Conservation (phyloP, 352 stramenopile species). For the Phytopythium mirpurense region DNA sequence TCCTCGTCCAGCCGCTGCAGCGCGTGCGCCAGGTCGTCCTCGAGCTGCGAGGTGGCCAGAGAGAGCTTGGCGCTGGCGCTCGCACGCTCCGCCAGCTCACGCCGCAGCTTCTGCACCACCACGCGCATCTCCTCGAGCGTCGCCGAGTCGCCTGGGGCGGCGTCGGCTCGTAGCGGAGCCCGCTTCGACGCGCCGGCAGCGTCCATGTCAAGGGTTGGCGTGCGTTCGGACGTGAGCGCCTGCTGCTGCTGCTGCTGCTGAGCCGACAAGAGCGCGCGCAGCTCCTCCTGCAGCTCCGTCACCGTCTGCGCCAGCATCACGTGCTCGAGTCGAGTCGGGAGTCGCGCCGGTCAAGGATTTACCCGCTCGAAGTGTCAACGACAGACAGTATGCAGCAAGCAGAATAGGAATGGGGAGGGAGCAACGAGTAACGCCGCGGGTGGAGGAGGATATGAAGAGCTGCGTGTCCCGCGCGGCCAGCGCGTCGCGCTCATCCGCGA, state of each 20-base stretch:
- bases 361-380: neutral
- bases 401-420: neutral
- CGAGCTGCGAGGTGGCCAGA: constrained; percentile 66
- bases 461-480: constrained; percentile 66
- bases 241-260: constrained; percentile 12
- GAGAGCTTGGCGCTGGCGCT: constrained; percentile 48
- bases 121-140: constrained; percentile 58
- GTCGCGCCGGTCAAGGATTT: neutral
- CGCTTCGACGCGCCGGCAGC: neutral
- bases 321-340: constrained; percentile 19
- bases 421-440: neutral
- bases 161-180: neutral
- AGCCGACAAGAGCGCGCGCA: constrained; percentile 41
- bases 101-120: constrained; percentile 66
- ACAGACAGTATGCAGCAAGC: neutral
- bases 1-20: constrained; percentile 67
- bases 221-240: neutral
- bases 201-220: too few relatives aligned
- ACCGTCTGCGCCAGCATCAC: constrained; percentile 50
- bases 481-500: constrained; percentile 37
- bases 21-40: constrained; percentile 64
- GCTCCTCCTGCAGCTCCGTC: constrained; percentile 47
- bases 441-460: constrained; percentile 53
- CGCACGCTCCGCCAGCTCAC: constrained; percentile 60
- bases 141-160: constrained; percentile 6